Evolutionary conservation across 1,284 basidiomycete species (phyloP).

Genomic region (Fomitopsis palustris): DNA sequence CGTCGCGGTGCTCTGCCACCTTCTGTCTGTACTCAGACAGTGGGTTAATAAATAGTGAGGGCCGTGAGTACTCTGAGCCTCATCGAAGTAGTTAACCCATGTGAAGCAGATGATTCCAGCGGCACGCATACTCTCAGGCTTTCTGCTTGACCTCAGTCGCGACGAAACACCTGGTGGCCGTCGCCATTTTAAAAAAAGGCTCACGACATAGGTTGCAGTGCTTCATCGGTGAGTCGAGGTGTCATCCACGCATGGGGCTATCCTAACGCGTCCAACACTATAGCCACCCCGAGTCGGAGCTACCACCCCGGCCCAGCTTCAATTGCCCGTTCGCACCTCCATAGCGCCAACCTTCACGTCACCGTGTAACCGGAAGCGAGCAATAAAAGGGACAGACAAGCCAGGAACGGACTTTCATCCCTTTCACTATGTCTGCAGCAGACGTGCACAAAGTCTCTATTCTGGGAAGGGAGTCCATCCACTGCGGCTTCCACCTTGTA

Average conservation of each 20-base stretch:
- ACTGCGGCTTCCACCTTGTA: conserved; percentile 88
- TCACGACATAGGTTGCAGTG: background rate
- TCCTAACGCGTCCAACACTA: background rate
- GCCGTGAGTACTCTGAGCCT: background rate
- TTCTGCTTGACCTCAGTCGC: background rate
- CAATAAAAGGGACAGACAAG: background rate
- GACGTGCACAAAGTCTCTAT: conserved; percentile 76
- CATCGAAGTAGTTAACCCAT: background rate
- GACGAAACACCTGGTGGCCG: background rate
- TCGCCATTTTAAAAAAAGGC: background rate
- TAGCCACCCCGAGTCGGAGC: conserved; percentile 6
- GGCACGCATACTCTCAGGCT: background rate
- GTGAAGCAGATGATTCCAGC: background rate
- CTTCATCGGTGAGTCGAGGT: background rate
- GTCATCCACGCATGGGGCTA: background rate
- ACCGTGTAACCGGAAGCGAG: background rate
- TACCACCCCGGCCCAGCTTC: background rate
- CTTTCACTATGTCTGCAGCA: conserved; percentile 25
- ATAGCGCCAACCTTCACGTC: background rate
- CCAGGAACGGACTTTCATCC: background rate
- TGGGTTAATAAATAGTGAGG: background rate
- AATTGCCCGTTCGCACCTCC: background rate
- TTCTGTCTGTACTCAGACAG: too few species aligned
- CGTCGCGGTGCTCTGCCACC: too few species aligned
- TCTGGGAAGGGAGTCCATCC: conserved; percentile 84